Evolutionary conservation across 2,329 filamentous ascomycete genomes (phyloP).

Genomic region (Pseudofabraea citricarpa): DNA sequence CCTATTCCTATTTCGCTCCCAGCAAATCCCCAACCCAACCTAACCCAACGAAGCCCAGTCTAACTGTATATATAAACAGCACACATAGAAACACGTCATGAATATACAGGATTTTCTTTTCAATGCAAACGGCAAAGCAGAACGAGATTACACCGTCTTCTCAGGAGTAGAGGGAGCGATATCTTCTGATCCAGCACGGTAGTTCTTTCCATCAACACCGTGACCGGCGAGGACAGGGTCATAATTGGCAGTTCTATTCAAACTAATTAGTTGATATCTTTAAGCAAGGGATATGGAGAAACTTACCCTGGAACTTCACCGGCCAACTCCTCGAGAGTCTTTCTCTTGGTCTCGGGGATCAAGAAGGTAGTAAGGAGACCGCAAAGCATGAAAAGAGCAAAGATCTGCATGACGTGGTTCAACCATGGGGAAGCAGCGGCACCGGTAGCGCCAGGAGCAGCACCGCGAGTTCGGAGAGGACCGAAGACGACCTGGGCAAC

Average conservation of each 20-base stretch:
- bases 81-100: no score
- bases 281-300: not conserved
- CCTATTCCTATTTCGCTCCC: no score
- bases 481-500: conserved; percentile 46
- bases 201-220: not conserved
- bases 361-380: conserved; percentile 65
- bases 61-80: no score
- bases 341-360: conserved; percentile 72
- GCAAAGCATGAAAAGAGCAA: conserved; percentile 74
- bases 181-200: not conserved
- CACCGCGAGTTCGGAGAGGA: conserved; percentile 40
- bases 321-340: conserved; percentile 67
- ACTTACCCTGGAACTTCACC: conserved; percentile 41
- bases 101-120: no score
- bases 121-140: no score
- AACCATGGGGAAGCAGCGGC: conserved; percentile 46
- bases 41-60: no score
- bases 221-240: conserved; percentile 1
- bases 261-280: not conserved
- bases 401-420: conserved; percentile 72
- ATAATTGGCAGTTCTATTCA: not conserved
- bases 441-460: conserved; percentile 8
- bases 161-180: no score
- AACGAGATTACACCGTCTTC: no score
- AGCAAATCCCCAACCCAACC: no score